Evolutionary conservation across 2,329 filamentous ascomycete species (phyloP).

Genomic region (Hypoxylon sp.): DNA sequence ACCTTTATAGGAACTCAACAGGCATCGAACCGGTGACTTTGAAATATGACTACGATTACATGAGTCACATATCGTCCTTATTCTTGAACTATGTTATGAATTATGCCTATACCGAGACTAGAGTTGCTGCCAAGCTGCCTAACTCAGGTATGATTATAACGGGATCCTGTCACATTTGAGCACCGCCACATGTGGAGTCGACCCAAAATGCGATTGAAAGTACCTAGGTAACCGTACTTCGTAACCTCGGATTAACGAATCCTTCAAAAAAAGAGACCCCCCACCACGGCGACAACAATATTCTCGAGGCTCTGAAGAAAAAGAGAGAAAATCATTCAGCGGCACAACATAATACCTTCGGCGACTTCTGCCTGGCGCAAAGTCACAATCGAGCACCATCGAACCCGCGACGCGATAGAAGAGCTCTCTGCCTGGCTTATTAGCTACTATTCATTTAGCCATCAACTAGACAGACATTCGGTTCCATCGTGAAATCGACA

Average conservation of each 20-base stretch:
- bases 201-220: slow-evolving; percentile 14
- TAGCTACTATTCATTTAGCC: neutral
- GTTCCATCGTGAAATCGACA: neutral
- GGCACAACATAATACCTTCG: neutral
- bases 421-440: too few species aligned
- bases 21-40: too few species aligned
- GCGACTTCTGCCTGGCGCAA: slow-evolving; percentile 36
- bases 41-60: too few species aligned
- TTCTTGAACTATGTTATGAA: too few species aligned
- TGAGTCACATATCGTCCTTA: too few species aligned
- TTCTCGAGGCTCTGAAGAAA: slow-evolving; percentile 1
- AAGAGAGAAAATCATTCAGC: slow-evolving; percentile 4
- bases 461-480: neutral
- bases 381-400: slow-evolving; percentile 21
- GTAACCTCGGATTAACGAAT: slow-evolving; percentile 9
- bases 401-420: too few species aligned
- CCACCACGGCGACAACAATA: slow-evolving; percentile 24
- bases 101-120: too few species aligned
- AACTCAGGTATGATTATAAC: neutral
- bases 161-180: neutral
- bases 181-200: neutral
- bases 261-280: slow-evolving; percentile 8
- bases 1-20: too few species aligned
- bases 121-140: too few species aligned
- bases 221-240: neutral